A percentile compares a stretch with the other conserved stretches of the same genome.
Conservation (phyloP, 495 filamentous ascomycete species). For the Xylaria nigripes region DNA sequence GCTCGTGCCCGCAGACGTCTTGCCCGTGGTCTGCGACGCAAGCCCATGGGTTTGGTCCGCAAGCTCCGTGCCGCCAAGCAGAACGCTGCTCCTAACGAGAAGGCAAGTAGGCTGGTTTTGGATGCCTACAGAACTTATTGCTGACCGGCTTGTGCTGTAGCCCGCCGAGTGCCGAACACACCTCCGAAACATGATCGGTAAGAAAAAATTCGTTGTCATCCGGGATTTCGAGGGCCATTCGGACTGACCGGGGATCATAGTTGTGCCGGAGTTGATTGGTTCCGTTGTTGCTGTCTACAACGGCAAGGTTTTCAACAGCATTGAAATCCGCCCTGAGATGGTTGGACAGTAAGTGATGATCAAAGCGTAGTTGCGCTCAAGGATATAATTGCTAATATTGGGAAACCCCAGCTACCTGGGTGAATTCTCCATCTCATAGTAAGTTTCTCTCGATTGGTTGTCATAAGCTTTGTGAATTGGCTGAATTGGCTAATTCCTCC, state of each 20-base stretch:
- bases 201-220: neutral
- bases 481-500: conserved; percentile 22
- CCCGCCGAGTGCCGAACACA: conserved; percentile 95
- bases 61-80: conserved; percentile 99
- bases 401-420: conserved; percentile 64
- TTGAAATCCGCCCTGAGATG: conserved; percentile 99
- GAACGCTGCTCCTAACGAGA: conserved; percentile 99
- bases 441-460: conserved; percentile 37
- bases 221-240: neutral
- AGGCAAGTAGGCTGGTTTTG: conserved; percentile 33
- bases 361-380: neutral
- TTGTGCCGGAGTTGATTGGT: conserved; percentile 99
- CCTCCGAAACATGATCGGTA: conserved; percentile 91
- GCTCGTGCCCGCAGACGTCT: conserved; percentile 96
- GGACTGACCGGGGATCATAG: neutral
- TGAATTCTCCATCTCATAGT: conserved; percentile 99
- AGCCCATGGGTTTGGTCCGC: conserved; percentile 99
- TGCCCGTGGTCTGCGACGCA: conserved; percentile 99
- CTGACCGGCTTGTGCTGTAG: neutral
- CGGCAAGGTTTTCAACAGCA: conserved; percentile 99
- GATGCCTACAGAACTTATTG: neutral
- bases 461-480: neutral
- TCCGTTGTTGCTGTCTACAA: conserved; percentile 97
- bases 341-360: conserved; percentile 59
- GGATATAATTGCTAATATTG: neutral